Base-by-base conservation (phyloP, 257 asterid genomes). In the Solanum sparsipilum region DNA sequence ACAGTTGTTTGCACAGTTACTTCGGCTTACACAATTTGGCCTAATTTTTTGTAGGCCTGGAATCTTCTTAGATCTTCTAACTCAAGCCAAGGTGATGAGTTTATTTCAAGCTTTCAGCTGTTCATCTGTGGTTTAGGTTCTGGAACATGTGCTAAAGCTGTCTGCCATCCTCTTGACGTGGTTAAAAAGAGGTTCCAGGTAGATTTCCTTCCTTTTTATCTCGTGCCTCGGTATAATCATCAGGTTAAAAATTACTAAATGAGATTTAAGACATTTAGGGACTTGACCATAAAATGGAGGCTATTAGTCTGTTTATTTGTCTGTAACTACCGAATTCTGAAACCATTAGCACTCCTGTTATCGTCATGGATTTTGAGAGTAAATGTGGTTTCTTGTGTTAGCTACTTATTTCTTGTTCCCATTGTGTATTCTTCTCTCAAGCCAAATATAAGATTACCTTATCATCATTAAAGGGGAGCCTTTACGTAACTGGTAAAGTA, bases 121-220 rank as follows among this genome's bases (percentile, higher is more conserved):
- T 95, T 93, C 79, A 74, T 91, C n/a, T 95, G 98, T 32, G 99
- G 99, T 52, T 90, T 96, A 88, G 99, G 95, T 86, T 96, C 99
- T 85, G 99, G 99, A 85, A 90, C 94, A 7, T 92, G 94, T 86
- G 99, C 99, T 63, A 97, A 97, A 90, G 96, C 94, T 56, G 97
- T 92, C 32, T 97, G 99, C 44, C 99, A 97, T 91, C 99, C 99
- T 27, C 98, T 97, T 76, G 99, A 97, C 86, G 99, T 97, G 83
- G 96, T 97, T 75, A 97, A 97, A 92, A 97, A 97, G 94, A 96
- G 99, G 89, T 97, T 97, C 88, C 99, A 97, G 98, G 99, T 97
- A 91, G 29, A 76, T 89, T 84, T 76, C 68, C 4, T 18, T 18
- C 52, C 12, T 31, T 5, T 31, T 46, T 29, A 6, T 21, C 86